Evolutionary conservation across 208 protist genomes (phyloP), one percentile per base, ranked within the genome.

Genomic region (Trypanosoma boissoni): DNA sequence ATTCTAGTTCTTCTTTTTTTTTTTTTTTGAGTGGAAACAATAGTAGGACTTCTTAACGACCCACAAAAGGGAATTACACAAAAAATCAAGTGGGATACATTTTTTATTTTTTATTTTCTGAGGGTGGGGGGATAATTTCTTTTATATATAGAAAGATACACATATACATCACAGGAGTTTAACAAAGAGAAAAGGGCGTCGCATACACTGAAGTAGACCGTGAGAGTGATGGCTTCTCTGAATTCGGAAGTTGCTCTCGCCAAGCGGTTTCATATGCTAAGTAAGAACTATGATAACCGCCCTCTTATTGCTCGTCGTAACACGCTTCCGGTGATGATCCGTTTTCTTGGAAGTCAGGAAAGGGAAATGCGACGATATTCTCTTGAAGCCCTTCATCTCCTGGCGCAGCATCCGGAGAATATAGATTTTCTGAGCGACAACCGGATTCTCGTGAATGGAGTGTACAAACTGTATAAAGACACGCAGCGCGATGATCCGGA

Each of bases 351-450:
- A 8, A 93, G 83, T 72, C 86, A 85, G 27, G 84, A 95, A 9
- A 64, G 83, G 20, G 79, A 94, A 32, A 86, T 91, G 28, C 84
- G 82, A 12, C 76, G 86, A 37, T 62, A 82, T 23, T 75, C 86
- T 4, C 59, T 91, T 8, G 74, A 86, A 31, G 77, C 86, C 1
- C 68, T 96, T 24, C 67, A 75, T 44, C 48, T 95, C 41, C 77
- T 96, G 7, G 78, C 83, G 2, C 64, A 91, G 68, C 91, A 96
- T 64, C 88, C 85, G 0, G 84, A 94, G 20, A 96, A 95, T 64
- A 53, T 91, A 3, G 83, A 89, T 27, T 69, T 89, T 9, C 68
- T 96, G 5, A 65, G 58, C 26, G 61, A 68, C 31, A 64, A 94
- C 37, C 24, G 51, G 7, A 58, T 55, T 1, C 57, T 96, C 9